phyloP scores from a whole-genome alignment of 805 yeast species.

The Brettanomyces naardenensis region DNA sequence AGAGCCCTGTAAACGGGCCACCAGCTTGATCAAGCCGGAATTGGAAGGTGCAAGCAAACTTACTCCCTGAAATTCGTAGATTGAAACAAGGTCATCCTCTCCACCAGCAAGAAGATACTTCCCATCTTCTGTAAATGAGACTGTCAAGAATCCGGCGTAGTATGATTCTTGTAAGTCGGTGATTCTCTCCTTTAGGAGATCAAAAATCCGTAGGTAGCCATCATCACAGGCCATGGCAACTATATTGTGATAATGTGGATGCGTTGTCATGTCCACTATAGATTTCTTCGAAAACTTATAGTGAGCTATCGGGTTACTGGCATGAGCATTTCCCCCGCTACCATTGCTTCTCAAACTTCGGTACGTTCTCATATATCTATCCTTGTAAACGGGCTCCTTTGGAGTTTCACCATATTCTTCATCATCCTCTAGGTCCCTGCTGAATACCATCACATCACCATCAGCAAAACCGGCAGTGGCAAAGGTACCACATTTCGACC shows the following conservation, averaged over 20 bases:
- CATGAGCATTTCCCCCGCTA: slow-evolving; percentile 8
- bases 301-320: slow-evolving; percentile 48
- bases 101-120: slow-evolving; percentile 44
- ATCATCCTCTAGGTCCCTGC: slow-evolving; percentile 41
- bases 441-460: slow-evolving; percentile 50
- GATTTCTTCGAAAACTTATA: slow-evolving; percentile 55
- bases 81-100: slow-evolving; percentile 41
- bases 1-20: slow-evolving; percentile 37
- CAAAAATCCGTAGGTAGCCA: slow-evolving; percentile 54
- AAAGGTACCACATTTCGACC: slow-evolving; percentile 39
- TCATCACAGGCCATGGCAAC: slow-evolving; percentile 54
- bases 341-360: neutral
- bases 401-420: slow-evolving; percentile 18
- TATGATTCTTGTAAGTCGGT: slow-evolving; percentile 55
- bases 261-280: slow-evolving; percentile 38
- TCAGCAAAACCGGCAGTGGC: slow-evolving; percentile 55
- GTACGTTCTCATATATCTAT: slow-evolving; percentile 2
- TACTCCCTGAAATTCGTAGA: slow-evolving; percentile 29
- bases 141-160: slow-evolving; percentile 54
- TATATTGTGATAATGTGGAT: slow-evolving; percentile 33
- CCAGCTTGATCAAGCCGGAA: slow-evolving; percentile 17
- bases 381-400: neutral
- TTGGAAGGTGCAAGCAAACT: slow-evolving; percentile 10
- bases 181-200: slow-evolving; percentile 33
- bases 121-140: slow-evolving; percentile 40